These are phyloP conservation scores for Trichocladium antarcticum DNA, from an alignment of 495 filamentous ascomycete species.

Conservation along the genomic window DNA sequence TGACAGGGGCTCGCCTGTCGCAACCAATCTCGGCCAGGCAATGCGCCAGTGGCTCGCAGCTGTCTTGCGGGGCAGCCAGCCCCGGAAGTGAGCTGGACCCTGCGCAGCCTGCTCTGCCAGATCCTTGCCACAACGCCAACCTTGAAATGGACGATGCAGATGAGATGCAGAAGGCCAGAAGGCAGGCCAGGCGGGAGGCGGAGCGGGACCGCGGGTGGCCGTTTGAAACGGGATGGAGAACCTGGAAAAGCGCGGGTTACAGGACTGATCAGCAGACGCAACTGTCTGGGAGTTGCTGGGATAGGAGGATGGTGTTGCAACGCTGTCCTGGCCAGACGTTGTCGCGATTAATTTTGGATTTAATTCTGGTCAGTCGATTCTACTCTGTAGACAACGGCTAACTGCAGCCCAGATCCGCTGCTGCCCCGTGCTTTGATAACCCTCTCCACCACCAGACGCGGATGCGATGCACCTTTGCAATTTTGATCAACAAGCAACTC, in stretches of 20 bases:
- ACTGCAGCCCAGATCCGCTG: not conserved
- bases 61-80: not conserved
- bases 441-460: not conserved
- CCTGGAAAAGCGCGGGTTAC: not conserved
- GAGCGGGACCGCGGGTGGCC: too few relatives aligned
- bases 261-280: too few relatives aligned
- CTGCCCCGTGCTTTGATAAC: not conserved
- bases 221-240: not conserved
- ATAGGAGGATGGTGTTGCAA: not conserved
- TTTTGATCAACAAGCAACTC: slow-evolving; percentile 3
- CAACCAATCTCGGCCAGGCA: slow-evolving; percentile 9
- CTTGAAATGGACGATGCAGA: not conserved
- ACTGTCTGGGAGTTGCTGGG: not conserved
- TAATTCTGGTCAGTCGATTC: slow-evolving; percentile 1
- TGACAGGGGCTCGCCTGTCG: slow-evolving; percentile 5
- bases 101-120: slow-evolving; percentile 1
- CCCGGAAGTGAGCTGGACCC: slow-evolving; percentile 8
- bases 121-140: slow-evolving; percentile 4
- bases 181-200: too few relatives aligned
- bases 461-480: slow-evolving; percentile 22
- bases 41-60: slow-evolving; percentile 4
- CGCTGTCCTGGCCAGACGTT: not conserved
- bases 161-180: not conserved
- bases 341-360: not conserved
- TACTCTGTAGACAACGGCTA: not conserved